phyloP scores from a whole-genome alignment of 139 green algal genomes.

The Closterium sp. region DNA sequence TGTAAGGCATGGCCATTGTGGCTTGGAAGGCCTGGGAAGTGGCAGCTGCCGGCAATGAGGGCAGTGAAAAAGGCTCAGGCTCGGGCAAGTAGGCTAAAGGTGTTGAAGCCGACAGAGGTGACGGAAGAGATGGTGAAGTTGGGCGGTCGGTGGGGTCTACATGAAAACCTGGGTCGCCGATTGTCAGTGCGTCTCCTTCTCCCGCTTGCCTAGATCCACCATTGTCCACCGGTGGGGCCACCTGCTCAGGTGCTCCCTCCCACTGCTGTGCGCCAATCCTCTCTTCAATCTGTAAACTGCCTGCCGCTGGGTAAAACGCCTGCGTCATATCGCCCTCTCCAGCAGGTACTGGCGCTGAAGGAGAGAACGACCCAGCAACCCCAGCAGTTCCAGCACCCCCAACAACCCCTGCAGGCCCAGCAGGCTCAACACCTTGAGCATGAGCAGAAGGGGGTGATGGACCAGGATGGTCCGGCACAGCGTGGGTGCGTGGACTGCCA shows the following conservation, averaged over 20 bases:
- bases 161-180: neutral
- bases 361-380: neutral
- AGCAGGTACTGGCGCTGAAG: neutral
- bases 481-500: neutral
- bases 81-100: neutral
- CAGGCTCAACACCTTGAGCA: neutral
- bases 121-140: neutral
- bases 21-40: neutral
- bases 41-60: neutral
- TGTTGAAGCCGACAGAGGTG: neutral
- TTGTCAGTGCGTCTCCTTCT: neutral
- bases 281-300: neutral
- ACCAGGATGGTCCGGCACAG: neutral
- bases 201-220: neutral
- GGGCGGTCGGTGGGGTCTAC: neutral
- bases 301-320: neutral
- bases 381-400: neutral
- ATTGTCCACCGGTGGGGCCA: neutral
- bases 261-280: neutral
- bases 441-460: neutral
- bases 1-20: neutral
- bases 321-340: neutral
- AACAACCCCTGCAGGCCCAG: neutral
- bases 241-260: neutral
- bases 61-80: neutral